Base-by-base conservation (phyloP, 163 green algal species). In the Scenedesmus sp. region DNA sequence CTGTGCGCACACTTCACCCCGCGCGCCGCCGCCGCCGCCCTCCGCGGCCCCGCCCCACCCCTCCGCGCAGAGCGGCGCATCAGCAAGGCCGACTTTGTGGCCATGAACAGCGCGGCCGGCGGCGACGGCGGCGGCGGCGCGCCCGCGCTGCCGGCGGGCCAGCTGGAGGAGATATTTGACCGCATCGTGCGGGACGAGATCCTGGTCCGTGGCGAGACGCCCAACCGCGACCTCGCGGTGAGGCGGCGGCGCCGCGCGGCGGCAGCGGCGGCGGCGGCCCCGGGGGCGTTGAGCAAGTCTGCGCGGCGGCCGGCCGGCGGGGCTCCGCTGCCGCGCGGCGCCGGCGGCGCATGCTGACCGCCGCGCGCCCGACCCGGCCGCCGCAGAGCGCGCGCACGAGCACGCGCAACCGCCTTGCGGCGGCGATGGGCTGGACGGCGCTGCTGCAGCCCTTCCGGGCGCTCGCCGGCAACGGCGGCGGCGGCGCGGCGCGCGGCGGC, bases 151-250 rank as follows among this genome's bases (percentile, higher is more conserved):
- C 86, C 91, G 4, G 60, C 74, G 22, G 73, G 77, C 20, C 82
- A 96, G 45, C 86, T 97, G 67, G 85, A 92, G 57, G 88, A 62
- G 2, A 94, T 97, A 50, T 97, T 93, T 72, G 77, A 89, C 31
- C 86, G 93, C 64, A 95, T 97, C 54, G 78, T 94, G 28, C 70
- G 80, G 2, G 47, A 87, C 4, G 91, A 91, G 66, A 90, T 92
- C 66, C 76, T 73, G 47, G 65, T 89, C 44, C 72, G 51, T 10
- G 74, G 69, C 20, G 75, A 76, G 28, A 48, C 6, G 42, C 18
- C 45, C 31, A 73, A 47, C n/a, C 73, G 50, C 1, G 39, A 63
- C 44, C 62, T 70, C 36, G 26, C 71, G 58, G 71, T 77, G 48
- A 44, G 69, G n/a, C n/a, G n/a, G n/a, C n/a, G n/a, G n/a, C n/a